Conservation (phyloP, 139 green algal genomes). For the Chlamydomonas asymmetrica region DNA sequence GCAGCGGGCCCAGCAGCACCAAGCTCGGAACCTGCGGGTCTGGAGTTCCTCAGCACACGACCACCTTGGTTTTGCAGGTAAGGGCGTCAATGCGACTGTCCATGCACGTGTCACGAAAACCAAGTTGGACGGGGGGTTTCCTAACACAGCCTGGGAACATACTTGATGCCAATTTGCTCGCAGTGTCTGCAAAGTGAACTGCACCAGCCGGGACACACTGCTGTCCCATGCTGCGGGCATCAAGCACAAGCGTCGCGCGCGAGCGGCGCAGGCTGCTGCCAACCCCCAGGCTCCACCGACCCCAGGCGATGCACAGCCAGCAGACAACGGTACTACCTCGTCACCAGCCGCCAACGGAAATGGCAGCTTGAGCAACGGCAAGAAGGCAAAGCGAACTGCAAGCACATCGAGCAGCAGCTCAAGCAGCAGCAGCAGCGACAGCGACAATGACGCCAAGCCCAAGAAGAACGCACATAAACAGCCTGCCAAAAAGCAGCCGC, state of each 20-base stretch:
- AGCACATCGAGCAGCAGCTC: neutral
- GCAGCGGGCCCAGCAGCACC: neutral
- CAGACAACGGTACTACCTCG: neutral
- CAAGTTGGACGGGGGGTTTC: neutral
- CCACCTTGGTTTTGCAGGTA: conserved; percentile 82
- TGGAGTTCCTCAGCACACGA: conserved; percentile 68
- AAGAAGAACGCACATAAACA: conserved; percentile 13
- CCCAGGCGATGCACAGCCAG: neutral
- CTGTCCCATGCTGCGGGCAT: conserved; percentile 75
- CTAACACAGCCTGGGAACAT: neutral
- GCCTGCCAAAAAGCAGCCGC: too few species aligned
- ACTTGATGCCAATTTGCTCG: conserved; percentile 10
- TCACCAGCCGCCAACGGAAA: neutral
- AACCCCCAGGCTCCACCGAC: conserved; percentile 1
- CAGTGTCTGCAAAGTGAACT: conserved; percentile 84
- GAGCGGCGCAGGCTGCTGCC: conserved; percentile 46
- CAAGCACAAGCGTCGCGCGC: conserved; percentile 78
- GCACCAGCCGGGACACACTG: conserved; percentile 86
- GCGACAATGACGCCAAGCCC: neutral
- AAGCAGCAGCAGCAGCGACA: conserved; percentile 10
- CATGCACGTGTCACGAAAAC: neutral
- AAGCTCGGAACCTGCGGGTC: conserved; percentile 43
- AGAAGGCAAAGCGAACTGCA: neutral
- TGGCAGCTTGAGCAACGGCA: neutral
- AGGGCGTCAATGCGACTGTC: neutral